phyloP scores from a whole-genome alignment of 1,284 basidiomycete species.

The Rhizoctonia solani region DNA sequence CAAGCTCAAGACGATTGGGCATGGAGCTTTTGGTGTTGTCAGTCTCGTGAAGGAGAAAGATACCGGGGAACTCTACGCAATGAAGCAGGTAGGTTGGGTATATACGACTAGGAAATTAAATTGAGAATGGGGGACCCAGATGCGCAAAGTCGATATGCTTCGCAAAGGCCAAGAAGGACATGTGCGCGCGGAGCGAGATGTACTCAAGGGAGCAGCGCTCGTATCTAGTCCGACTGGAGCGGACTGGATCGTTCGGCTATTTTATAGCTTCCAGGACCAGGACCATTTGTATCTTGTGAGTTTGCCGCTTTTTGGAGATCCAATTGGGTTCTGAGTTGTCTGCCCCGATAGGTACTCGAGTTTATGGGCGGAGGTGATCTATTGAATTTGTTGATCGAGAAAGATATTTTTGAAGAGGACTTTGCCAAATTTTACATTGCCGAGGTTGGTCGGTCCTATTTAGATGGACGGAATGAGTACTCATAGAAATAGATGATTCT shows the following conservation, averaged over 20 bases:
- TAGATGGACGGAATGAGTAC: constrained; percentile 3
- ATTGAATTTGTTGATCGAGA: constrained; percentile 91
- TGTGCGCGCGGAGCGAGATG: constrained; percentile 87
- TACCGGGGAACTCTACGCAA: constrained; percentile 83
- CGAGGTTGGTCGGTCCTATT: constrained; percentile 59
- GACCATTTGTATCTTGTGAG: constrained; percentile 91
- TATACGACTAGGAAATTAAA: constrained; percentile 40
- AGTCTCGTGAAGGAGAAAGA: constrained; percentile 84
- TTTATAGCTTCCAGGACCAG: constrained; percentile 90
- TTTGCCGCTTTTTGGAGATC: constrained; percentile 43
- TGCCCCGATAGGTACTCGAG: constrained; percentile 77
- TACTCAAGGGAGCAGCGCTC: constrained; percentile 79
- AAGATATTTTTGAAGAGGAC: constrained; percentile 90
- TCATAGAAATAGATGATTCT: constrained; percentile 78
- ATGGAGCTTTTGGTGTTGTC: constrained; percentile 96
- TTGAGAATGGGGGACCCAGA: constrained; percentile 51
- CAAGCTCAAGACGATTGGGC: constrained; percentile 93
- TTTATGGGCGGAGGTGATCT: constrained; percentile 97
- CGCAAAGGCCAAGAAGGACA: constrained; percentile 98
- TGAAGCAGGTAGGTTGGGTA: constrained; percentile 80
- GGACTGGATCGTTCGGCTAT: constrained; percentile 92
- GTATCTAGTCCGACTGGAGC: constrained; percentile 69
- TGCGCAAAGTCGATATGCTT: constrained; percentile 95
- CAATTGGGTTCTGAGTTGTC: background rate
- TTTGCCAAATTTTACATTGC: constrained; percentile 95